Percentiles rank a stretch among this genome's conserved stretches.
These are phyloP conservation scores for Metarhizium rileyi DNA, from an alignment of 2,329 filamentous ascomycete species.

Conservation along the genomic window DNA sequence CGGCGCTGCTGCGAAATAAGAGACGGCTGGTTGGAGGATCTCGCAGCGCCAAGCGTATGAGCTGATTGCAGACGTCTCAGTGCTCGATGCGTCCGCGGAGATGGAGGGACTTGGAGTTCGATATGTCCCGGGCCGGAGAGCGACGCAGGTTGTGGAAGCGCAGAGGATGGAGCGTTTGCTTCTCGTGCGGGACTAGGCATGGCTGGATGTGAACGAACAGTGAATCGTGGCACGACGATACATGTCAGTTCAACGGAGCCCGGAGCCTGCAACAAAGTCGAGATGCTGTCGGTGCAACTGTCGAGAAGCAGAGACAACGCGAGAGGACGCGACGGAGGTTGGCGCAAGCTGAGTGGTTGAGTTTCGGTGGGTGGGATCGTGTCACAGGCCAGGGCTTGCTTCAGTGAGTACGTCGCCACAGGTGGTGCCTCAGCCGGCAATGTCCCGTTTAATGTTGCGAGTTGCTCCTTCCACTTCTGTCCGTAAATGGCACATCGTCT, in stretches of 20 bases:
- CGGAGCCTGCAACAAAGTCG: background rate
- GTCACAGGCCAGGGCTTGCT: too few species aligned
- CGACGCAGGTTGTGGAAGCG: background rate
- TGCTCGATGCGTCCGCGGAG: constrained; percentile 55
- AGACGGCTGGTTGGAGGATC: constrained; percentile 39
- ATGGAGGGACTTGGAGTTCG: constrained; percentile 45
- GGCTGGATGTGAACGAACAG: background rate
- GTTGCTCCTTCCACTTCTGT: too few species aligned
- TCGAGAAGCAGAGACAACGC: background rate
- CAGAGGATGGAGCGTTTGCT: constrained; percentile 1
- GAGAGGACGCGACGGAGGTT: background rate
- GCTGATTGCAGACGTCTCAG: constrained; percentile 69
- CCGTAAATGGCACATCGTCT: too few species aligned
- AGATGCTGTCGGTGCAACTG: background rate
- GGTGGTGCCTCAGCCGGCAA: too few species aligned
- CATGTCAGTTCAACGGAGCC: background rate
- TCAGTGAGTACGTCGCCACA: too few species aligned
- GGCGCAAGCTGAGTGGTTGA: background rate
- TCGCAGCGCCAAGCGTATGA: constrained; percentile 51
- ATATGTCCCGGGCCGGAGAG: constrained; percentile 17
- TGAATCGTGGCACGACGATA: background rate
- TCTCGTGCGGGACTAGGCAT: constrained; percentile 11
- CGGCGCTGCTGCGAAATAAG: constrained; percentile 55
- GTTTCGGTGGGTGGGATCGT: background rate
- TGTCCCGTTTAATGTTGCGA: too few species aligned